phyloP scores from a whole-genome alignment of 148 eudicot genomes.

The Rhododendron mucronatum region DNA sequence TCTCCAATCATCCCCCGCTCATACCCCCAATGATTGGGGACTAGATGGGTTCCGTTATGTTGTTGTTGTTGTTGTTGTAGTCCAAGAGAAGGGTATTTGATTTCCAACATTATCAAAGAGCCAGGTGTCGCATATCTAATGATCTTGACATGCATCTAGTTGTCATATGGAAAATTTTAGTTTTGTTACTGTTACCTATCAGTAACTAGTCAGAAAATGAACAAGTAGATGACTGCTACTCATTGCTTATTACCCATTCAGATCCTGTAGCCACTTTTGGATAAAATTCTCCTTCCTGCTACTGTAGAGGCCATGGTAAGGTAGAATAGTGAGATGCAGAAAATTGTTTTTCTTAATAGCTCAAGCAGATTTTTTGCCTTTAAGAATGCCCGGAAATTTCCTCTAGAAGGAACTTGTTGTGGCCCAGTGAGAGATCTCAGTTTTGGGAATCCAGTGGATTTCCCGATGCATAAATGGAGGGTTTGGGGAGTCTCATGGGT shows the following conservation, averaged over 20 bases:
- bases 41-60: no score
- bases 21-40: no score
- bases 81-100: background rate
- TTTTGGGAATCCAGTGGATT: background rate
- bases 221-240: background rate
- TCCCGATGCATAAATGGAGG: background rate
- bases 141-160: background rate
- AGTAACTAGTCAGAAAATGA: background rate
- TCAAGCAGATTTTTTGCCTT: background rate
- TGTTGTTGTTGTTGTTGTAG: background rate
- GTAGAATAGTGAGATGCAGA: background rate
- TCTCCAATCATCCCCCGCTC: no score
- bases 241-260: background rate
- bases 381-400: background rate
- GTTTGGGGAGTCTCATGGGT: background rate
- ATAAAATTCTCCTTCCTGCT: background rate
- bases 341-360: background rate
- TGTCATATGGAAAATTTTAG: background rate
- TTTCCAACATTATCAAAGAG: background rate
- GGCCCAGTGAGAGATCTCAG: background rate
- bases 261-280: background rate
- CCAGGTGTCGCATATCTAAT: background rate
- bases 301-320: background rate
- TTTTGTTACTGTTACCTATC: background rate
- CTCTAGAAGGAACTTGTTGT: background rate